Base-by-base conservation (phyloP, 2,329 filamentous ascomycete species). In the Diaporthe longicolla region DNA sequence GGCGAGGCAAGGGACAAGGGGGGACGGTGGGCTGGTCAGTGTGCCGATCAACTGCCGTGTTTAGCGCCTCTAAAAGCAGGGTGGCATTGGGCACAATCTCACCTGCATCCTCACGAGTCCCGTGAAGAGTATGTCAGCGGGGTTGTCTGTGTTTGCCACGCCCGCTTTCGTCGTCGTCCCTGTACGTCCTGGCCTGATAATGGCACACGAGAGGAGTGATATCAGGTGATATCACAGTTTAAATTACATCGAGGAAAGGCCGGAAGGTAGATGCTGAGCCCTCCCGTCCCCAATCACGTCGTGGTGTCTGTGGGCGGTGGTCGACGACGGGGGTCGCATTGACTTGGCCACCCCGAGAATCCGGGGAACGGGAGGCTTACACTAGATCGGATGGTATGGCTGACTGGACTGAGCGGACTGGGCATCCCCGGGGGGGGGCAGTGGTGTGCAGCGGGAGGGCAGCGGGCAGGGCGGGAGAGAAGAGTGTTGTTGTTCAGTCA, bases 41-140 rank as follows among this genome's bases (percentile, higher is more conserved):
- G 63, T 68, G 63, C 50, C 63, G 63, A 68, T 68, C 63, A 68
- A 68, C 63, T 68, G 63, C 63, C 63, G 63, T 40, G 48, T 68
- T 68, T 68, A 68, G 63, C 63, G 63, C 48, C 29, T n/a, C 63
- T 68, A 68, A 68, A 26, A 40, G 48, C 63, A 68, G 63, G 63
- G 63, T 54, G 63, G 63, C 63, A 68, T 68, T 68, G 63, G 63
- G 63, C 48, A 68, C 48, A 68, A 68, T 68, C 63, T 68, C 63
- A 68, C 63, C 63, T 68, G 63, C 63, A 68, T 48, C 63, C 45
- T 54, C 63, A 54, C 26, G 45, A 68, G 63, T 40, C 32, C 48
- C 43, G 32, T 68, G 63, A 68, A 68, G 45, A 37, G 45, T n/a
- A n/a, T 66, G 61, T 66, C 26, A 10, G 61, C 61, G 61, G 61